A percentile compares a stretch with the other conserved stretches of the same genome.
Conservation (phyloP, 116 monocot genomes). For the Iris pallida region DNA sequence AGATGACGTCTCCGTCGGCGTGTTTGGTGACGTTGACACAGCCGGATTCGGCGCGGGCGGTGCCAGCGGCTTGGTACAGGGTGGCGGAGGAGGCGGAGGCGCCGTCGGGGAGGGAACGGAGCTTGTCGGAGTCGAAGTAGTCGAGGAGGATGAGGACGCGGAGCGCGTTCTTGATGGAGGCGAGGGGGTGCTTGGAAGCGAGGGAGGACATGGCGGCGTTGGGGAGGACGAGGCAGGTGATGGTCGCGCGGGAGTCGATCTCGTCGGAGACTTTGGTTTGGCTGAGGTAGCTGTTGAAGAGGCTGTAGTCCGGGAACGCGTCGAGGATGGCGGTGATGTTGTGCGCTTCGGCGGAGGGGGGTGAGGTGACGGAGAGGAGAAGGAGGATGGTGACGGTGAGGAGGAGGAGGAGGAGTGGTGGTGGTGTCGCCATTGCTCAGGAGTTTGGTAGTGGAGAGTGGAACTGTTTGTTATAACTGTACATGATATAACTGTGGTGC, state of each 20-base stretch:
- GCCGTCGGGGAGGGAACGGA: constrained; percentile 56
- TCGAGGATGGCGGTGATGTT: constrained; percentile 72
- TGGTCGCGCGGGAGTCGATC: constrained; percentile 68
- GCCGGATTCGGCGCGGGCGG: constrained; percentile 48
- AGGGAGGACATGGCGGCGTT: constrained; percentile 55
- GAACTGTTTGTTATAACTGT: no score
- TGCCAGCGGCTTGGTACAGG: constrained; percentile 77
- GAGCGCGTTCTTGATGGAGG: constrained; percentile 69
- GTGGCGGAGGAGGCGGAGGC: constrained; percentile 49
- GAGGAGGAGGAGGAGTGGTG: no score
- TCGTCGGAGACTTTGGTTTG: constrained; percentile 77
- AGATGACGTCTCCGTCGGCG: constrained; percentile 52
- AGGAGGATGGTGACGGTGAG: no score
- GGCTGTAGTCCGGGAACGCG: constrained; percentile 59
- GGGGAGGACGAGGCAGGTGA: constrained; percentile 71
- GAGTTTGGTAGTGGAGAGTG: no score
- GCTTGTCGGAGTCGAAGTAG: constrained; percentile 76
- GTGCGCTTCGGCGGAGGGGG: constrained; percentile 14
- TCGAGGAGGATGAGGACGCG: constrained; percentile 79
- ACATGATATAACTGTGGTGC: no score
- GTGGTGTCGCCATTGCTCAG: no score
- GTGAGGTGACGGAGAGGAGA: not conserved
- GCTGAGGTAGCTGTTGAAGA: constrained; percentile 65
- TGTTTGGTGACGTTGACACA: constrained; percentile 74
- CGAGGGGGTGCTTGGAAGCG: constrained; percentile 47